phyloP scores from a whole-genome alignment of 2,329 filamentous ascomycete species.

The Pseudogymnoascus sp. region DNA sequence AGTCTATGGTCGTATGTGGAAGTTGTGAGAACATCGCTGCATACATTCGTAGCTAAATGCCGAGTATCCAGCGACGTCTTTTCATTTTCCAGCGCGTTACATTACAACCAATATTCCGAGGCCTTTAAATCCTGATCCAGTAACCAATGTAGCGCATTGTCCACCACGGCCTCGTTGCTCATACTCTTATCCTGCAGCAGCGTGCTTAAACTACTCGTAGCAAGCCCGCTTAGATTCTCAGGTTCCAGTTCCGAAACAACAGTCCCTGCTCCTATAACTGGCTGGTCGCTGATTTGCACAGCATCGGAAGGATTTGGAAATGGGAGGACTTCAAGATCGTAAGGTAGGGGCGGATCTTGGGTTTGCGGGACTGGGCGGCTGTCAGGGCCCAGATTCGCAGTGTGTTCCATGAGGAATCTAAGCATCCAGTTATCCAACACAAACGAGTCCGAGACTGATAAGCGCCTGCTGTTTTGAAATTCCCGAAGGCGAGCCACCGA shows the following conservation, averaged over 20 bases:
- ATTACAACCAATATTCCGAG: not conserved
- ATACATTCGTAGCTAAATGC: not conserved
- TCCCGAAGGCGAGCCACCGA: conserved; percentile 30
- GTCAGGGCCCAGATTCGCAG: conserved; percentile 5
- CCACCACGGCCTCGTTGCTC: conserved; percentile 8
- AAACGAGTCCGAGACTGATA: conserved; percentile 31
- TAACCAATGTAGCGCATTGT: conserved; percentile 9
- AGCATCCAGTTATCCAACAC: conserved; percentile 36
- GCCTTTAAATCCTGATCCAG: not conserved
- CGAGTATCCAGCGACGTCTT: not conserved
- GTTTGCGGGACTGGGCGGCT: not conserved
- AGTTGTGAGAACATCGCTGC: too few relatives aligned
- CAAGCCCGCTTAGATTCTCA: not conserved
- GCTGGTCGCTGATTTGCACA: not conserved
- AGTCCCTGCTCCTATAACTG: not conserved
- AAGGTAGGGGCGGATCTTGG: not conserved
- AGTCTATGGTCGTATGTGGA: too few relatives aligned
- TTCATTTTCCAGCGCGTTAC: not conserved
- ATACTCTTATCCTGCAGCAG: conserved; percentile 3
- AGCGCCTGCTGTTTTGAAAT: conserved; percentile 35
- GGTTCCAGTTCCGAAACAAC: not conserved
- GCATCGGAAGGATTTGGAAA: not conserved
- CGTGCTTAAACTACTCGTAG: conserved; percentile 1
- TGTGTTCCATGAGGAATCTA: conserved; percentile 26
- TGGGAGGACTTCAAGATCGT: not conserved